phyloP scores from a whole-genome alignment of 768 basidiomycete species.

The Hericium erinaceus region DNA sequence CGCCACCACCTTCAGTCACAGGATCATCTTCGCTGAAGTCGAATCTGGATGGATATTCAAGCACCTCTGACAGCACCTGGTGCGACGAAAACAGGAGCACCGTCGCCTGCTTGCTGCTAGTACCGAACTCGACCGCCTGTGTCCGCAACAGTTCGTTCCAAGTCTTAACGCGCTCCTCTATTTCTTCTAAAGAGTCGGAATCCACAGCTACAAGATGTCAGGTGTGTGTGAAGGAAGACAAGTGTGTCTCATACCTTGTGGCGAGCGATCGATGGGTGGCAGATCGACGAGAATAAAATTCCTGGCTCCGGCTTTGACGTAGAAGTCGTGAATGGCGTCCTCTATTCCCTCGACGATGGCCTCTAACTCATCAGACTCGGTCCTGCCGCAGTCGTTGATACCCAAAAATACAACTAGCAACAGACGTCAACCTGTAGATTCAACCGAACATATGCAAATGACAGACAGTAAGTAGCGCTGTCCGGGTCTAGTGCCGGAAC shows the following conservation, averaged over 20 bases:
- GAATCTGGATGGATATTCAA: conserved; percentile 26
- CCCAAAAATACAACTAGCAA: conserved; percentile 26
- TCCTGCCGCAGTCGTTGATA: conserved; percentile 31
- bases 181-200: background rate
- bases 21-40: conserved; percentile 24
- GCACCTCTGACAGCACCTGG: conserved; percentile 21
- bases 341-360: conserved; percentile 20
- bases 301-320: conserved; percentile 23
- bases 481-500: conserved; percentile 1
- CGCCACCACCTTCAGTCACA: conserved; percentile 20
- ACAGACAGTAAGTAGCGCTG: conserved; percentile 2
- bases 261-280: conserved; percentile 29
- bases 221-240: background rate
- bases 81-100: conserved; percentile 27
- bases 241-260: conserved; percentile 21
- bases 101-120: conserved; percentile 16
- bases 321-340: conserved; percentile 22
- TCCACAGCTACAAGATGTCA: background rate
- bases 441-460: background rate
- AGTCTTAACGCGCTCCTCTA: conserved; percentile 12
- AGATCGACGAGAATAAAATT: conserved; percentile 31
- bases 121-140: conserved; percentile 19
- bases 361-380: conserved; percentile 21
- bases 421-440: background rate
- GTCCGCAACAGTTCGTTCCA: conserved; percentile 26